These are phyloP conservation scores for Cicer pinnatifidum DNA, from an alignment of 306 rosid genomes.

Conservation along the genomic window DNA sequence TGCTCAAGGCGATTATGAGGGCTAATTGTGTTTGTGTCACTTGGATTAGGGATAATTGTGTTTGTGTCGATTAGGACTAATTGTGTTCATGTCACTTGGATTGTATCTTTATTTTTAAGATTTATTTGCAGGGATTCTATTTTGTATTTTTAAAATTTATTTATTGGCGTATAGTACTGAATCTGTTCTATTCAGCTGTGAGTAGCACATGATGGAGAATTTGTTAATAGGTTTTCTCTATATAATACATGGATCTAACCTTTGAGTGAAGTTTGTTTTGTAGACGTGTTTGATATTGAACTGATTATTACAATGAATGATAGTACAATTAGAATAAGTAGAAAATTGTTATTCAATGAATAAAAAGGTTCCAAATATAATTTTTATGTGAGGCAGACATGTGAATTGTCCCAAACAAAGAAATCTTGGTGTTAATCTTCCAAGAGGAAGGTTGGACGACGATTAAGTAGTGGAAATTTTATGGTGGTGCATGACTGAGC, in stretches of 20 bases:
- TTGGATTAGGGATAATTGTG: slow-evolving; percentile 8
- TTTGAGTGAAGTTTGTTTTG: slow-evolving; percentile 22
- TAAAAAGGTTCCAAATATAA: no score
- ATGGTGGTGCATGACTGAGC: no score
- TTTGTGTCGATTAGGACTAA: not conserved
- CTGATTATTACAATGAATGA: no score
- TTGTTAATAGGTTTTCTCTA: slow-evolving; percentile 39
- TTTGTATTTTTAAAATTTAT: slow-evolving; percentile 14
- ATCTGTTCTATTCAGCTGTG: slow-evolving; percentile 20
- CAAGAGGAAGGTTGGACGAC: no score
- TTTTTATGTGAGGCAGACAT: no score
- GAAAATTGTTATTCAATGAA: no score
- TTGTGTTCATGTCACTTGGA: slow-evolving; percentile 1
- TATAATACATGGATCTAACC: not conserved
- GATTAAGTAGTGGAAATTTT: no score
- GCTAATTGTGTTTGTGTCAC: slow-evolving; percentile 42
- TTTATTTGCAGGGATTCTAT: slow-evolving; percentile 42
- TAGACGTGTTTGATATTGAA: not conserved
- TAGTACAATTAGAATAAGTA: no score
- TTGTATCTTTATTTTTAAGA: slow-evolving; percentile 23
- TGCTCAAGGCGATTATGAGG: slow-evolving; percentile 85
- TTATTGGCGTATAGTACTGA: slow-evolving; percentile 36
- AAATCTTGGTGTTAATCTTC: no score
- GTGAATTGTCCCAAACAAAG: no score
- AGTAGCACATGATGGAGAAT: slow-evolving; percentile 22